phyloP scores from a whole-genome alignment of 108 stramenopile species.

The Mediolabrus comicus region DNA sequence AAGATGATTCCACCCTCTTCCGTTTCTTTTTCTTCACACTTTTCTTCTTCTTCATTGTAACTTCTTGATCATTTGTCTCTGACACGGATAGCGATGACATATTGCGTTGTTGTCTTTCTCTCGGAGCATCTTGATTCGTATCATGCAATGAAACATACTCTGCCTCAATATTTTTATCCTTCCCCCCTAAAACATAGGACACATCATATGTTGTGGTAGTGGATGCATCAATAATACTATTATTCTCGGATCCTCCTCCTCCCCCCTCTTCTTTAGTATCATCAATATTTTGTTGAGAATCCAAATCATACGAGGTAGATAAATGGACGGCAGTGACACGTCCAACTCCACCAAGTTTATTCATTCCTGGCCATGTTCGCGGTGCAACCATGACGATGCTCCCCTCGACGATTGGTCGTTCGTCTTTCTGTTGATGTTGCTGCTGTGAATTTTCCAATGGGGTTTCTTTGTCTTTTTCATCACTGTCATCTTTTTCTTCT shows the following conservation, averaged over 20 bases:
- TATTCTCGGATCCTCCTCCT: background rate
- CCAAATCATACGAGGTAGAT: background rate
- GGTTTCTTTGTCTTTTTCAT: background rate
- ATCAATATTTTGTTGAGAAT: background rate
- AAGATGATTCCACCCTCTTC: background rate
- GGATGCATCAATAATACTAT: background rate
- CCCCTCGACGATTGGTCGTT: background rate
- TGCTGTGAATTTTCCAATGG: background rate
- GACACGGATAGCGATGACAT: background rate
- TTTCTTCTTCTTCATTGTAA: background rate
- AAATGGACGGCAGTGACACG: background rate
- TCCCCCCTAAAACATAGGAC: slow-evolving; percentile 64
- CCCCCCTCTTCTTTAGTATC: background rate
- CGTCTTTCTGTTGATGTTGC: background rate
- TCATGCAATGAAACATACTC: slow-evolving; percentile 36
- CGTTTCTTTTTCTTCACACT: background rate
- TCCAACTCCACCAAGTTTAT: slow-evolving; percentile 3
- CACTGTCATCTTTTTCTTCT: background rate
- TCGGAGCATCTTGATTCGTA: background rate
- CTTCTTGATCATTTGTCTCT: background rate
- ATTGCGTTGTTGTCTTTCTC: background rate
- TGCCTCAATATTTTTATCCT: slow-evolving; percentile 55
- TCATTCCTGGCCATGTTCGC: slow-evolving; percentile 1
- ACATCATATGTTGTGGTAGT: slow-evolving; percentile 50
- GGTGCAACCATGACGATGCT: background rate